Conservation (phyloP, 2,329 filamentous ascomycete species). For the Epichloe baconii region DNA sequence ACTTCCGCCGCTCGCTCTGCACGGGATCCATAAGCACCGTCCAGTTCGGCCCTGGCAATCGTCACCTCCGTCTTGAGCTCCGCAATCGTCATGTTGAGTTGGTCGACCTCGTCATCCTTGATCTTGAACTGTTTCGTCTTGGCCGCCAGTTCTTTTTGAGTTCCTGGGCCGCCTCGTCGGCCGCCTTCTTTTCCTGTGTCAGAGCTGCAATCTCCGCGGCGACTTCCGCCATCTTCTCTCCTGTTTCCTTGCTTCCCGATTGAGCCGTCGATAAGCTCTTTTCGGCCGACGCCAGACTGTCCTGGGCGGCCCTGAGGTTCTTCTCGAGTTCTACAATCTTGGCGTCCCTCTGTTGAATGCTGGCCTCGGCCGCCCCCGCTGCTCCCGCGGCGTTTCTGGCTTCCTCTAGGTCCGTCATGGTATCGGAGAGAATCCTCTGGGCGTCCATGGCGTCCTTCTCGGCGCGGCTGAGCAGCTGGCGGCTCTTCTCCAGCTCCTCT, state of each 20-base stretch:
- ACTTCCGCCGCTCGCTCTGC: constrained; percentile 45
- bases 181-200: constrained; percentile 14
- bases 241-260: constrained; percentile 25
- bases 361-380: constrained; percentile 12
- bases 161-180: constrained; percentile 15
- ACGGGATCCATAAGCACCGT: constrained; percentile 46
- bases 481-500: constrained; percentile 38
- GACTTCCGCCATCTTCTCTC: constrained; percentile 16
- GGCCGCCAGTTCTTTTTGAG: constrained; percentile 15
- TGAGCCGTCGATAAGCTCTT: constrained; percentile 19
- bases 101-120: constrained; percentile 38
- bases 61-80: constrained; percentile 50
- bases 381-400: constrained; percentile 14
- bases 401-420: constrained; percentile 34
- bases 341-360: constrained; percentile 23
- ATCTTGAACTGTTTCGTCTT: constrained; percentile 32
- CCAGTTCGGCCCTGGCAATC: constrained; percentile 47
- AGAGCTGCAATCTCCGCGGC: constrained; percentile 15
- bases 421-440: constrained; percentile 36
- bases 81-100: constrained; percentile 37
- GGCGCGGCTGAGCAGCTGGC: constrained; percentile 21
- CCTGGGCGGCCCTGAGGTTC: constrained; percentile 6
- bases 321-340: constrained; percentile 27
- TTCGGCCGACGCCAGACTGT: constrained; percentile 20
- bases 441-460: constrained; percentile 25